A percentile compares a stretch with the other conserved stretches of the same genome.
phyloP scores from a whole-genome alignment of 768 basidiomycete species.

The Tulasnella sp. region DNA sequence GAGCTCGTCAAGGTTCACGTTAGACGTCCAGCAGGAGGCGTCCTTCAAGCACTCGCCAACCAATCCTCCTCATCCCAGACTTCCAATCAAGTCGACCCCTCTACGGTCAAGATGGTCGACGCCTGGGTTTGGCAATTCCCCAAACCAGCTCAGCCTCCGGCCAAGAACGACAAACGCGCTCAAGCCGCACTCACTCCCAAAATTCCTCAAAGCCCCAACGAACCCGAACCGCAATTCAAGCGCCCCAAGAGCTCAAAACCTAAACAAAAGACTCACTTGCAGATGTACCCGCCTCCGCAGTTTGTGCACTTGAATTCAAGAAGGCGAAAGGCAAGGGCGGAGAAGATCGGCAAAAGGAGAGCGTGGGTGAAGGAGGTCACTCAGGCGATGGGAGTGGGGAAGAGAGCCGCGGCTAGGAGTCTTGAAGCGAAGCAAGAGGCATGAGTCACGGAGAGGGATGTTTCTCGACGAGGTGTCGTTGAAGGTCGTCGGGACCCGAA shows the following conservation, averaged over 20 bases:
- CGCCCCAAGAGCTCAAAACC: background rate
- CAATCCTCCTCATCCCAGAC: background rate
- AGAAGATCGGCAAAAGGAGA: background rate
- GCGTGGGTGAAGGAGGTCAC: background rate
- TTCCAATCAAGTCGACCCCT: background rate
- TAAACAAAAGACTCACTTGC: slow-evolving; percentile 1
- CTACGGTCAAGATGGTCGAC: background rate
- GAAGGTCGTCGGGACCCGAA: too few species aligned
- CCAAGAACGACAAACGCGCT: background rate
- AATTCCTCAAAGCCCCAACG: background rate
- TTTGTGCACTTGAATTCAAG: slow-evolving; percentile 5
- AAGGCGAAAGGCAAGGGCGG: background rate
- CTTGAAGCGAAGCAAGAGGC: background rate
- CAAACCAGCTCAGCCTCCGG: background rate
- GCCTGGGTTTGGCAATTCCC: slow-evolving; percentile 2
- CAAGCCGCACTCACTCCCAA: background rate
- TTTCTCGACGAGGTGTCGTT: too few species aligned
- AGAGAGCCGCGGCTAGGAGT: background rate
- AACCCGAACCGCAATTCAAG: background rate
- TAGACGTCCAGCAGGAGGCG: background rate
- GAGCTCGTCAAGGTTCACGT: slow-evolving; percentile 8
- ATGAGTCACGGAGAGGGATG: background rate
- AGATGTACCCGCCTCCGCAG: slow-evolving; percentile 2
- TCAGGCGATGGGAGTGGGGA: background rate
- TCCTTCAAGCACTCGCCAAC: background rate